phyloP scores from a whole-genome alignment of 1,284 basidiomycete genomes.

The Porphyrellus sp. region DNA sequence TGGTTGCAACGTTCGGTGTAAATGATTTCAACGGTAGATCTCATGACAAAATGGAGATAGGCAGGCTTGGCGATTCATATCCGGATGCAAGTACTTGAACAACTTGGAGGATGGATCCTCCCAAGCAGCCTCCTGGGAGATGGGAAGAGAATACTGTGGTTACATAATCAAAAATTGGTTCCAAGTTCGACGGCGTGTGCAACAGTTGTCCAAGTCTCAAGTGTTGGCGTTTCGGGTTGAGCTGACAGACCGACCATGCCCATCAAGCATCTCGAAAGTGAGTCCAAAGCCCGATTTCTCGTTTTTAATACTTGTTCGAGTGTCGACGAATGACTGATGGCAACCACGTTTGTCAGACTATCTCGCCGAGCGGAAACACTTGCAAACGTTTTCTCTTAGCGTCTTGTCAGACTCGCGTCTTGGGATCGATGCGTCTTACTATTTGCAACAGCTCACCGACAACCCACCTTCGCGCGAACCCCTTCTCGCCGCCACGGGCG shows the following conservation, averaged over 20 bases:
- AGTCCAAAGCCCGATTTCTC: constrained; percentile 13
- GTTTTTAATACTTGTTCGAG: neutral
- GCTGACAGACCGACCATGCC: constrained; percentile 39
- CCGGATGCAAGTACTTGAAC: neutral
- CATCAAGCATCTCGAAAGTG: constrained; percentile 56
- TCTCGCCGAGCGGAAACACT: constrained; percentile 82
- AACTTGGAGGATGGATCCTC: too few relatives aligned
- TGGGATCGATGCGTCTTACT: constrained; percentile 94
- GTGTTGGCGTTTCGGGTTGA: constrained; percentile 12
- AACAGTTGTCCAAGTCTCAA: constrained; percentile 21
- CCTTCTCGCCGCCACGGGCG: constrained; percentile 90
- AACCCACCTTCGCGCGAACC: constrained; percentile 80
- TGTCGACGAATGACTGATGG: neutral
- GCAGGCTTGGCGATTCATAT: neutral
- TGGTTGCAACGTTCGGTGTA: constrained; percentile 10
- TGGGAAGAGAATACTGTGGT: constrained; percentile 17
- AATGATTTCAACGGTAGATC: too few relatives aligned
- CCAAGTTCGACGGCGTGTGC: constrained; percentile 12
- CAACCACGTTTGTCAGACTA: constrained; percentile 52
- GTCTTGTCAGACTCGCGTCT: constrained; percentile 90
- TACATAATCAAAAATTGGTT: constrained; percentile 29
- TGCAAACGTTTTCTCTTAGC: constrained; percentile 79
- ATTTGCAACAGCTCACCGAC: constrained; percentile 80
- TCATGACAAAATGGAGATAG: neutral
- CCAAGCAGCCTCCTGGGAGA: neutral